These are phyloP conservation scores for Lyophyllum shimeji DNA, from an alignment of 768 basidiomycete genomes.

Conservation along the genomic window DNA sequence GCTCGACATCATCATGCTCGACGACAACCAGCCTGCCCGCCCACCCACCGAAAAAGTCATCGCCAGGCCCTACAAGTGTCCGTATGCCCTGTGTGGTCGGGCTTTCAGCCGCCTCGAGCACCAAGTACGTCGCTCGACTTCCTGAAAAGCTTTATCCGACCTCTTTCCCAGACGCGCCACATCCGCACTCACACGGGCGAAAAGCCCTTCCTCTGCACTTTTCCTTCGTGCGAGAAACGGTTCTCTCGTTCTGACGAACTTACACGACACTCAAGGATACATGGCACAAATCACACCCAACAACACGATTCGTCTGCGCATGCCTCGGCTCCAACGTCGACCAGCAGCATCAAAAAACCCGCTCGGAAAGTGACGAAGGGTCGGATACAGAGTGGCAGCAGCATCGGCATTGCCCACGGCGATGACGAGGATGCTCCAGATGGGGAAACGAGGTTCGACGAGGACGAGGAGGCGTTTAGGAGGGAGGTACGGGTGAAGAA, in stretches of 20 bases:
- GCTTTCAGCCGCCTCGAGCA: conserved; percentile 97
- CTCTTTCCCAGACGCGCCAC: conserved; percentile 77
- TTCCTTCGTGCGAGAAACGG: conserved; percentile 94
- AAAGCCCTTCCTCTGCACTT: conserved; percentile 92
- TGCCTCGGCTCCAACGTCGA: not conserved
- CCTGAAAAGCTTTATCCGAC: conserved; percentile 3
- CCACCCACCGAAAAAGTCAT: conserved; percentile 30
- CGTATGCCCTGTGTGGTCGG: conserved; percentile 86
- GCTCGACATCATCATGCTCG: conserved; percentile 18
- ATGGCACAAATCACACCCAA: conserved; percentile 52
- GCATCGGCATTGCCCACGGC: not conserved
- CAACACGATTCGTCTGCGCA: conserved; percentile 24
- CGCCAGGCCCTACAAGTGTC: conserved; percentile 92
- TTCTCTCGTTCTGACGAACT: conserved; percentile 99
- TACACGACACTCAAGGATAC: conserved; percentile 93
- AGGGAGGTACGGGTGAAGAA: conserved; percentile 53
- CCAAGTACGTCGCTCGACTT: conserved; percentile 53
- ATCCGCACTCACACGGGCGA: conserved; percentile 98
- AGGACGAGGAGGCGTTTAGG: conserved; percentile 6
- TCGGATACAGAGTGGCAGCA: conserved; percentile 5
- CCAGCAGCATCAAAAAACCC: conserved; percentile 11
- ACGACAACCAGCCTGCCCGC: conserved; percentile 13
- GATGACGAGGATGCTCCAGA: conserved; percentile 9
- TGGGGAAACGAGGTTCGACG: not conserved
- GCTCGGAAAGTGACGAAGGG: conserved; percentile 4